Evolutionary conservation across 2,329 filamentous ascomycete species (phyloP), one percentile per base, ranked within the genome.

Genomic region (Madurella mycetomatis): DNA sequence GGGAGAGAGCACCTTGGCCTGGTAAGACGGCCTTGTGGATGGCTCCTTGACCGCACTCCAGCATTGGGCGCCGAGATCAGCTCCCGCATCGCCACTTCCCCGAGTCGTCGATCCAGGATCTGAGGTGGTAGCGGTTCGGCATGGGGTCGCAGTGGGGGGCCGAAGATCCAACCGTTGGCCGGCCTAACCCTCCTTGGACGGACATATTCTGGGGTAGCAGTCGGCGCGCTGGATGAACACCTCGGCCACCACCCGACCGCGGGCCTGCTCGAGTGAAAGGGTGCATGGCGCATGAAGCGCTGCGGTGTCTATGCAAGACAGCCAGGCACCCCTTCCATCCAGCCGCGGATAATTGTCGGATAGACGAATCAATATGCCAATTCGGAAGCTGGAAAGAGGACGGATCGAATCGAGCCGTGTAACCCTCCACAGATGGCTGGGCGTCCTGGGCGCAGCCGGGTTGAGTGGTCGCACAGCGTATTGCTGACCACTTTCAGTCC

Each of bases 371-470:
- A 60, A 47, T 50, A 52, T 54, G 58, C 50, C 50, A 58, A 59
- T 59, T 53, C 53, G 59, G 59, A 62, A 59, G 56, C 44, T 60
- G 45, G 53, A 46, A 37, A 54, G 32, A 51, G 42, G 54, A 53
- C 55, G 61, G 60, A 62, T 62, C 54, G 57, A 62, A 62, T 61
- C 57, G 60, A 64, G 59, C 57, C 59, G 60, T 58, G 60, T 58
- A 53, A 59, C 61, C 45, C 45, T 54, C 48, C 51, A 16, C 34
- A 19, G 43, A 44, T 31, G 44, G 41, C 32, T 25, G n/a, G 34
- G 25, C 41, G 41, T 42, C 42, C 25, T 43, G 12, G 41, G 53
- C 17, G 39, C 44, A 49, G 45, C 41, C n/a, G 41, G 45, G 50
- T 34, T 47, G 40, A 32, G 34, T 49, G 54, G 54, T 57, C 13